Percentiles rank a stretch among this genome's conserved stretches.
phyloP scores from a whole-genome alignment of 2,329 filamentous ascomycete species.

The Fusarium cicatricum region DNA sequence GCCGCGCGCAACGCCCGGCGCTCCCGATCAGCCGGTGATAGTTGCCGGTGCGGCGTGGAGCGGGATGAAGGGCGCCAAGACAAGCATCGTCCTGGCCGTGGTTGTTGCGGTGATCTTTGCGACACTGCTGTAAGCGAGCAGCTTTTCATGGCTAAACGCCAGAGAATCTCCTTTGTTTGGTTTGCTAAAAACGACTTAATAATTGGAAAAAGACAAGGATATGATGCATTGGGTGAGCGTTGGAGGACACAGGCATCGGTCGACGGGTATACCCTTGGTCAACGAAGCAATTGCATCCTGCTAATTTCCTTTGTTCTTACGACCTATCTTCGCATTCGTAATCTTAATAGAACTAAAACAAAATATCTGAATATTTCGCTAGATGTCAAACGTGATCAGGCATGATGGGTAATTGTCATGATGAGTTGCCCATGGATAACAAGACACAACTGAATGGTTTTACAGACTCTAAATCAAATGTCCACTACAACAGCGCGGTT shows the following conservation, averaged over 20 bases:
- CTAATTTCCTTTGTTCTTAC: slow-evolving; percentile 25
- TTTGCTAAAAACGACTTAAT: slow-evolving; percentile 3
- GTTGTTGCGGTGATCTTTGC: slow-evolving; percentile 17
- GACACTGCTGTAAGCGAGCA: slow-evolving; percentile 11
- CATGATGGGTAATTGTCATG: not conserved
- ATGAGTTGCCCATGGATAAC: not conserved
- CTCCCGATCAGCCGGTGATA: slow-evolving; percentile 5
- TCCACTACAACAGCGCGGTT: slow-evolving; percentile 51
- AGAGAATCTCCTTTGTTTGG: slow-evolving; percentile 1
- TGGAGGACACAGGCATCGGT: not conserved
- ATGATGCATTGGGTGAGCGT: too few relatives aligned
- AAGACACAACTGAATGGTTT: not conserved
- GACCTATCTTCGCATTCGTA: slow-evolving; percentile 6
- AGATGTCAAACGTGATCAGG: not conserved
- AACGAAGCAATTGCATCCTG: not conserved
- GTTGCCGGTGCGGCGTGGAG: slow-evolving; percentile 18
- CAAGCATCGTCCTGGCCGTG: slow-evolving; percentile 18
- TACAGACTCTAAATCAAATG: slow-evolving; percentile 33
- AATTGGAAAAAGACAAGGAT: not conserved
- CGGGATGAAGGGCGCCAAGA: slow-evolving; percentile 12
- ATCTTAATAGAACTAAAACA: slow-evolving; percentile 15
- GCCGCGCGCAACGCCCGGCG: slow-evolving; percentile 4
- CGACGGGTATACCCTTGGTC: slow-evolving; percentile 16
- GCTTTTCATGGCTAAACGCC: not conserved
- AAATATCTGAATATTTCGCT: not conserved